phyloP scores from a whole-genome alignment of 2,329 filamentous ascomycete species.

The Periconia macrospinosa region DNA sequence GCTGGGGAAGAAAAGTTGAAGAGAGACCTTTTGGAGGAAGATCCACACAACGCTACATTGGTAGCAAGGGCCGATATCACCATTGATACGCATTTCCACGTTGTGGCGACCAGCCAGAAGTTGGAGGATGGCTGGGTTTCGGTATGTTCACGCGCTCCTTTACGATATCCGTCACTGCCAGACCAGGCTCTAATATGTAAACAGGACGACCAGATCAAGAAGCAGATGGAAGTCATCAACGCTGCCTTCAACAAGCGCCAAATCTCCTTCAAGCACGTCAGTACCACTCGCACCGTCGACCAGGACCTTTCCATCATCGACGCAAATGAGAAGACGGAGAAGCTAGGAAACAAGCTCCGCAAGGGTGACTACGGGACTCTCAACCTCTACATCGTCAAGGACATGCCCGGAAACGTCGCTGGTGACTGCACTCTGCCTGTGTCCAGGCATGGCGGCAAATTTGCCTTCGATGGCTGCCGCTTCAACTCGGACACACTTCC shows the following conservation, averaged over 20 bases:
- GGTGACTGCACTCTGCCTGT: conserved; percentile 9
- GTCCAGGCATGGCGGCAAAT: conserved; percentile 12
- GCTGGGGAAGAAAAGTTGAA: not conserved
- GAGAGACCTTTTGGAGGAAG: not conserved
- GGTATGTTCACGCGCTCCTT: not conserved
- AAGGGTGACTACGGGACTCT: conserved; percentile 53
- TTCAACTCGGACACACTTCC: conserved; percentile 6
- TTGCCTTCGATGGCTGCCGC: not conserved
- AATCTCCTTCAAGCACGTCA: not conserved
- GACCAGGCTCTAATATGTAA: not conserved
- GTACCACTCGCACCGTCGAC: conserved; percentile 1
- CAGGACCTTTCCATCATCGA: not conserved
- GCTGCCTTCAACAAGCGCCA: not conserved
- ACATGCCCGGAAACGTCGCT: conserved; percentile 41
- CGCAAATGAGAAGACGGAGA: conserved; percentile 20
- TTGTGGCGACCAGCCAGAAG: not conserved
- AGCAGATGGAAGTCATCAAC: not conserved
- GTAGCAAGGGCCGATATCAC: not conserved
- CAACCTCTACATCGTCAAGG: conserved; percentile 55
- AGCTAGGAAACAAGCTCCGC: conserved; percentile 46
- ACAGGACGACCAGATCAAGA: conserved; percentile 1
- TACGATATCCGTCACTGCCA: not conserved
- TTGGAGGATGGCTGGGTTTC: conserved; percentile 1
- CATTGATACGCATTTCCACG: conserved; percentile 1
- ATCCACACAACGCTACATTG: not conserved